A percentile compares a stretch with the other conserved stretches of the same genome.
phyloP scores from a whole-genome alignment of 1,284 basidiomycete species.

The Sanghuangporus baumii region DNA sequence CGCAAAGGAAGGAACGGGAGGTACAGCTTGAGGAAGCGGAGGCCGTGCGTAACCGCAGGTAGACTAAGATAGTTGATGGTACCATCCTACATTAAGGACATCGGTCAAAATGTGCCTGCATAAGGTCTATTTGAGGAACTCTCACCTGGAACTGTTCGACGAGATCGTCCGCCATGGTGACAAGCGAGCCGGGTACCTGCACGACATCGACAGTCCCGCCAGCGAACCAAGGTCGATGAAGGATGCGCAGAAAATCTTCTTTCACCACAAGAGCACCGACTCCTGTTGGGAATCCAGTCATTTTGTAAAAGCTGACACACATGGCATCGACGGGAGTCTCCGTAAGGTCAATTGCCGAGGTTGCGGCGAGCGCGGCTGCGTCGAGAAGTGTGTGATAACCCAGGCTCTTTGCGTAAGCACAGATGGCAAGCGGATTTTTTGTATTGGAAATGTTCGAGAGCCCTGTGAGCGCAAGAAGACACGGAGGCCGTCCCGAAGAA shows the following conservation, averaged over 20 bases:
- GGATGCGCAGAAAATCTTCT: slow-evolving; percentile 52
- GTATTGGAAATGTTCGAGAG: slow-evolving; percentile 76
- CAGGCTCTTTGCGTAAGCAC: slow-evolving; percentile 54
- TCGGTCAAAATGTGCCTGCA: slow-evolving; percentile 16
- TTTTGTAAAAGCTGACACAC: slow-evolving; percentile 83
- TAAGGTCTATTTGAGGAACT: slow-evolving; percentile 6
- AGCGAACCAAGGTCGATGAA: slow-evolving; percentile 77
- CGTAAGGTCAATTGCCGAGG: slow-evolving; percentile 58
- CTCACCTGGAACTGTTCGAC: slow-evolving; percentile 74
- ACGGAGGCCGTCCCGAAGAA: slow-evolving; percentile 38
- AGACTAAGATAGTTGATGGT: slow-evolving; percentile 77
- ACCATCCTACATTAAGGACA: slow-evolving; percentile 52
- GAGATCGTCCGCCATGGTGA: slow-evolving; percentile 52
- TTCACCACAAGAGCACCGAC: slow-evolving; percentile 76
- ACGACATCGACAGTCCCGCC: slow-evolving; percentile 79
- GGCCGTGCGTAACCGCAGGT: slow-evolving; percentile 68
- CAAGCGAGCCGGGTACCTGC: slow-evolving; percentile 66
- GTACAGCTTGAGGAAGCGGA: slow-evolving; percentile 69
- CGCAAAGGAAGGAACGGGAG: slow-evolving; percentile 71
- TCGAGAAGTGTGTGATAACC: slow-evolving; percentile 74
- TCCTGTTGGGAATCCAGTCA: slow-evolving; percentile 85
- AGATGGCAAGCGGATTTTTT: slow-evolving; percentile 52
- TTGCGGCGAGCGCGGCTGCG: slow-evolving; percentile 73
- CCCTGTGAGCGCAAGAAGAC: slow-evolving; percentile 70
- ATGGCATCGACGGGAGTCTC: slow-evolving; percentile 72